These are phyloP conservation scores for Saccharomyces hybrid DNA, from an alignment of 1,139 yeast genomes.

Conservation along the genomic window DNA sequence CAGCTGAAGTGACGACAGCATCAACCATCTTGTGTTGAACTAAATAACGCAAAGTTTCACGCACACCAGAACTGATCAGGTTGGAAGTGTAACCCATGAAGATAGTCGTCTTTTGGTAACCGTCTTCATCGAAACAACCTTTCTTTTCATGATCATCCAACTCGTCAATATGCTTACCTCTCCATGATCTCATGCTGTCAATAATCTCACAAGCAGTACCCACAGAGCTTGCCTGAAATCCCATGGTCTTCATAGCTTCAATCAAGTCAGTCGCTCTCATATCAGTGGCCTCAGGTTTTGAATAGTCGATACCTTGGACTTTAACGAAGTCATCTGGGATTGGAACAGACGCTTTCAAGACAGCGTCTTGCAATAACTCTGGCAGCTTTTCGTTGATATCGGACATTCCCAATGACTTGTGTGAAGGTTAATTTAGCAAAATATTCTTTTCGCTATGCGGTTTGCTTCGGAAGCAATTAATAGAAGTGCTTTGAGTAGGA, in stretches of 20 bases:
- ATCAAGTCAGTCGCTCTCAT: conserved; percentile 74
- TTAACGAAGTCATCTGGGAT: conserved; percentile 71
- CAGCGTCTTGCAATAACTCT: conserved; percentile 75
- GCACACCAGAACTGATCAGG: conserved; percentile 85
- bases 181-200: conserved; percentile 85
- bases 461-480: no score
- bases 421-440: no score
- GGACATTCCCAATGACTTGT: no score
- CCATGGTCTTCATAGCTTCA: conserved; percentile 84
- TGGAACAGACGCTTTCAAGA: conserved; percentile 76
- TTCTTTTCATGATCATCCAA: conserved; percentile 62
- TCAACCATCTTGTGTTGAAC: conserved; percentile 93
- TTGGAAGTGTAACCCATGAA: conserved; percentile 97
- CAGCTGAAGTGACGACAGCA: conserved; percentile 92
- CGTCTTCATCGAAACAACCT: conserved; percentile 73
- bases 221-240: conserved; percentile 91
- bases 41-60: conserved; percentile 81
- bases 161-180: conserved; percentile 64
- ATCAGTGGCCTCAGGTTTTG: conserved; percentile 58
- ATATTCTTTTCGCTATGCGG: no score
- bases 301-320: conserved; percentile 85
- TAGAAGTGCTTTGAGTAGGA: background rate
- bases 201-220: conserved; percentile 87
- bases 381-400: conserved; percentile 41
- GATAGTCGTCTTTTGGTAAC: conserved; percentile 79